Percentiles rank a stretch among this genome's conserved stretches.
These are phyloP conservation scores for Megacollybia platyphylla DNA, from an alignment of 1,284 basidiomycete genomes.

Conservation along the genomic window DNA sequence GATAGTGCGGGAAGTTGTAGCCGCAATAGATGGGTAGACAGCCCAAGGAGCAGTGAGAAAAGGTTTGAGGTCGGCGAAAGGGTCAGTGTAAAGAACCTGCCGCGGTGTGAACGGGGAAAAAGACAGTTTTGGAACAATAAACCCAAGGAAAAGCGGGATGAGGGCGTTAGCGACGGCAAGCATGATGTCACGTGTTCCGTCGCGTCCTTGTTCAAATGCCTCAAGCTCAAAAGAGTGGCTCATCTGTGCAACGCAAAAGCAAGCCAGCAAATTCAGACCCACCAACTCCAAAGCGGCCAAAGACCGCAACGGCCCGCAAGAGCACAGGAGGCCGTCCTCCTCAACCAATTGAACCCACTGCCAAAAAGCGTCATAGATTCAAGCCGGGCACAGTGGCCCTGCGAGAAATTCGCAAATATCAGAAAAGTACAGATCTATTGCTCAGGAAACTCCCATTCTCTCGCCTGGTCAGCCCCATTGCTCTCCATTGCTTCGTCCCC, in stretches of 20 bases:
- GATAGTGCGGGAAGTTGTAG: neutral
- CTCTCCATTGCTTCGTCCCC: constrained; percentile 2
- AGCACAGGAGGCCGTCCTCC: constrained; percentile 54
- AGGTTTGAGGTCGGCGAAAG: neutral
- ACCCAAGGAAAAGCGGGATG: neutral
- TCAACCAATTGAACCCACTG: constrained; percentile 1
- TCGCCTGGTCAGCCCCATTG: constrained; percentile 56
- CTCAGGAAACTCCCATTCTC: constrained; percentile 85
- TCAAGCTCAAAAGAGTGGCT: constrained; percentile 31
- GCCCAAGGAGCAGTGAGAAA: neutral
- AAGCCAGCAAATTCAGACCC: constrained; percentile 25
- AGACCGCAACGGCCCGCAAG: constrained; percentile 57
- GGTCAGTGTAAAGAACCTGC: neutral
- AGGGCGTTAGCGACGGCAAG: too few relatives aligned
- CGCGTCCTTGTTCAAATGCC: constrained; percentile 23
- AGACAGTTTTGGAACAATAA: neutral
- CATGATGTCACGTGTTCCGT: neutral
- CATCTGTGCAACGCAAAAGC: constrained; percentile 22
- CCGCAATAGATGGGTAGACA: neutral
- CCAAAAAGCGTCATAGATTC: constrained; percentile 49
- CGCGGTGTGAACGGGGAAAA: neutral
- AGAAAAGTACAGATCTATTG: constrained; percentile 84
- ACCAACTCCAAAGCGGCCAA: constrained; percentile 35
- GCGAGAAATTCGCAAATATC: constrained; percentile 87
- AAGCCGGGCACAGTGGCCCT: constrained; percentile 83